Evolutionary conservation across 192 early-diverging fungal species (phyloP).

Genomic region (Lobosporangium transversale): DNA sequence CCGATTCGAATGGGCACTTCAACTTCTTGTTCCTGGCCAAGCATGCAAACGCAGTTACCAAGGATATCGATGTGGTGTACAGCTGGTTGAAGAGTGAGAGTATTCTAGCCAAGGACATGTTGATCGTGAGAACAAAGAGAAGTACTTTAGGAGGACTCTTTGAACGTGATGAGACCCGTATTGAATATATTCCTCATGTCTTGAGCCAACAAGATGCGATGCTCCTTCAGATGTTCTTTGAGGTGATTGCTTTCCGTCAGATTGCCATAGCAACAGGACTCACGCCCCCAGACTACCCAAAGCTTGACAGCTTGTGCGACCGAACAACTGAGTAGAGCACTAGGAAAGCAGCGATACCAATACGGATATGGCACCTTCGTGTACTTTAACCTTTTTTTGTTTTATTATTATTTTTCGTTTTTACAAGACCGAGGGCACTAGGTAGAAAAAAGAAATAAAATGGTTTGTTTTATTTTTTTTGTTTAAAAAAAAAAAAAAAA

Average conservation of each 20-base stretch:
- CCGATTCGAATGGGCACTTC: not conserved
- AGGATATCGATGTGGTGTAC: conserved; percentile 6
- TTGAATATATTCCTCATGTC: conserved; percentile 18
- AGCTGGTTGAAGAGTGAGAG: conserved; percentile 5
- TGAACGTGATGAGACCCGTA: not conserved
- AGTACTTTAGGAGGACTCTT: not conserved
- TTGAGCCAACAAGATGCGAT: conserved; percentile 16
- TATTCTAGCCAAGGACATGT: conserved; percentile 12
- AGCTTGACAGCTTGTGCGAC: too few relatives aligned
- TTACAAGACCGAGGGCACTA: too few relatives aligned
- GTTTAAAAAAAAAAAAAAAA: too few relatives aligned
- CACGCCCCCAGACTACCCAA: conserved; percentile 7
- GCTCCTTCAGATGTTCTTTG: conserved; percentile 23
- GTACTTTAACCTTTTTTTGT: too few relatives aligned
- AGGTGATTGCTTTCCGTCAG: conserved; percentile 27
- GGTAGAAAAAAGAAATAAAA: conserved; percentile 1
- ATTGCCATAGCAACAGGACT: conserved; percentile 9
- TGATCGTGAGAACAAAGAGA: conserved; percentile 7
- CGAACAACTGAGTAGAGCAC: too few relatives aligned
- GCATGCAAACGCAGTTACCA: conserved; percentile 4
- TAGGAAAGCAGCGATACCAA: too few relatives aligned
- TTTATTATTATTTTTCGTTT: too few relatives aligned
- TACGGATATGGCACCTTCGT: too few relatives aligned
- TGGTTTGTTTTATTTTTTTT: not conserved
- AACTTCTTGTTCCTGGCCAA: conserved; percentile 14